Evolutionary conservation across 805 yeast species (phyloP).

Genomic region (Candida michaelii): DNA sequence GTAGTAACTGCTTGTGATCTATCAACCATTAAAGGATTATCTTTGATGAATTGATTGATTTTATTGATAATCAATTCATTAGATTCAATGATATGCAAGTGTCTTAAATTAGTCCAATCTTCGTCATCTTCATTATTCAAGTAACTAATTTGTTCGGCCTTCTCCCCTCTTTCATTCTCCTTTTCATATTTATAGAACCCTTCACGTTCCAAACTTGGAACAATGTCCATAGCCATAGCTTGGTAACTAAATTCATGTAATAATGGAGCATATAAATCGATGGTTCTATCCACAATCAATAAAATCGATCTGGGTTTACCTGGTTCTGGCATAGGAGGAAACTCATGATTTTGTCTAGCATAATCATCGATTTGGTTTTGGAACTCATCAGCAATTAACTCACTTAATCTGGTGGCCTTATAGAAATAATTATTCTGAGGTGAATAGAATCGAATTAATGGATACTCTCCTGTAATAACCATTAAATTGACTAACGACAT

Average conservation of each 20-base stretch:
- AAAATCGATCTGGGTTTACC: slow-evolving; percentile 69
- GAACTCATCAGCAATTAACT: slow-evolving; percentile 68
- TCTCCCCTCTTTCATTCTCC: slow-evolving; percentile 51
- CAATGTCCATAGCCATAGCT: slow-evolving; percentile 84
- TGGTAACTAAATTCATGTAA: slow-evolving; percentile 90
- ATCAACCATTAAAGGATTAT: slow-evolving; percentile 76
- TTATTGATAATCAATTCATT: slow-evolving; percentile 58
- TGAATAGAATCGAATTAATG: slow-evolving; percentile 73
- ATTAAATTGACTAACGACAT: slow-evolving; percentile 68
- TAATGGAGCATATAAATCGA: slow-evolving; percentile 81
- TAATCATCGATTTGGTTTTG: slow-evolving; percentile 73
- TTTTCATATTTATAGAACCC: slow-evolving; percentile 51
- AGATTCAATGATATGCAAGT: slow-evolving; percentile 73
- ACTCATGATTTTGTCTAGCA: slow-evolving; percentile 65
- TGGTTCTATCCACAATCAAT: slow-evolving; percentile 76
- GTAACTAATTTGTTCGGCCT: slow-evolving; percentile 28
- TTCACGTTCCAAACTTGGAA: slow-evolving; percentile 42
- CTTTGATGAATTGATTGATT: slow-evolving; percentile 63
- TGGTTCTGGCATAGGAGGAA: slow-evolving; percentile 52
- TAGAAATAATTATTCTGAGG: slow-evolving; percentile 46
- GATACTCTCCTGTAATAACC: slow-evolving; percentile 82
- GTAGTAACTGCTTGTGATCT: slow-evolving; percentile 62
- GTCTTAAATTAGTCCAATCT: slow-evolving; percentile 71
- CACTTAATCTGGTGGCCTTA: slow-evolving; percentile 60
- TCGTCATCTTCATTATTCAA: slow-evolving; percentile 65